Evolutionary conservation across 2,329 filamentous ascomycete species (phyloP).

Genomic region (Pseudopyrenochaeta lycopersici): DNA sequence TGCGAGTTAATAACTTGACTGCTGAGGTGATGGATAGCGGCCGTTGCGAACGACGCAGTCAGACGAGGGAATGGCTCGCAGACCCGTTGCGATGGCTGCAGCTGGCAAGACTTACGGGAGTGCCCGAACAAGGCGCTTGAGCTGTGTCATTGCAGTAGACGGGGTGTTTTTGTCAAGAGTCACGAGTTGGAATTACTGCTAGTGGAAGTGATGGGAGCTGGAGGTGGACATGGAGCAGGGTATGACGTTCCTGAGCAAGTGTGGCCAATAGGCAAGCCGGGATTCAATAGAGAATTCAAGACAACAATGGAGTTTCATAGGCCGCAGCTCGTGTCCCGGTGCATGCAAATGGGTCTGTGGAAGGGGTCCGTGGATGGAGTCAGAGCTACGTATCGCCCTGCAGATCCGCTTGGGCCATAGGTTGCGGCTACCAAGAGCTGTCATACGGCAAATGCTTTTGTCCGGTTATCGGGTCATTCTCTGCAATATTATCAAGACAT

Average conservation of each 20-base stretch:
- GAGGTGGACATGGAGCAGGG: background rate
- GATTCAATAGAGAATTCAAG: background rate
- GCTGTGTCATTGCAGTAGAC: conserved; percentile 13
- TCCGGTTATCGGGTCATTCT: conserved; percentile 6
- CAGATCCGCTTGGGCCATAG: conserved; percentile 17
- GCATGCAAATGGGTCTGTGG: conserved; percentile 9
- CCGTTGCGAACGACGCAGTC: conserved; percentile 16
- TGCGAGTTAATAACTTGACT: conserved; percentile 28
- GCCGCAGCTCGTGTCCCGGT: background rate
- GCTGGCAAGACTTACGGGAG: conserved; percentile 35
- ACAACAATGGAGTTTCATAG: background rate
- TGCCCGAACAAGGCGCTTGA: conserved; percentile 22
- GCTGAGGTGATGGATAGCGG: conserved; percentile 36
- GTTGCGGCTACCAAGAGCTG: conserved; percentile 10
- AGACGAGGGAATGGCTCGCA: conserved; percentile 26
- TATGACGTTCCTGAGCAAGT: background rate
- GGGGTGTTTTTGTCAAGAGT: background rate
- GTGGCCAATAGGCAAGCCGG: background rate
- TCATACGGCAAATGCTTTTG: conserved; percentile 16
- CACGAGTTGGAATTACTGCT: background rate
- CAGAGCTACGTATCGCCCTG: conserved; percentile 14
- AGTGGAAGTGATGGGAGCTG: background rate
- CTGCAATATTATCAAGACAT: conserved; percentile 4
- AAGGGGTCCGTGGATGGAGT: conserved; percentile 16
- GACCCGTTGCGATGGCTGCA: conserved; percentile 20